Evolutionary conservation across 1,284 basidiomycete species (phyloP), one percentile per base, ranked within the genome.

Genomic region (Cutaneotrichosporon cyanovorans): DNA sequence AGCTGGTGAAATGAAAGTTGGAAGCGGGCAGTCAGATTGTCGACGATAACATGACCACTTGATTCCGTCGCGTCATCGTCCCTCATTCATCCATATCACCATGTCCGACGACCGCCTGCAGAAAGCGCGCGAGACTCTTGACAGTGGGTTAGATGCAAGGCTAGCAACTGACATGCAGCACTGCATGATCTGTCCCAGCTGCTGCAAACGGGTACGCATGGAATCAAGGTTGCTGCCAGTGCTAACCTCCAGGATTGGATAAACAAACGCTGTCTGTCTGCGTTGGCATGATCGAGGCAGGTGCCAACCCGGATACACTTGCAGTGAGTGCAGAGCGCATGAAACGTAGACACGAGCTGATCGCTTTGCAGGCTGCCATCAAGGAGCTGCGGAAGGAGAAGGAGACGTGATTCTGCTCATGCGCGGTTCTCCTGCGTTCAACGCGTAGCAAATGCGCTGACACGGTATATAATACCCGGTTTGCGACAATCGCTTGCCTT

Each of bases 261-360:
- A 71, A 69, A 48, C 65, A 68, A 42, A 62, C 65, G 8, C 51
- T 71, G 11, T 62, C 60, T 5, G 62, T 68, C 34, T 71, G 68
- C 49, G 61, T 69, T 11, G 62, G 65, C 7, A 69, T 71, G 68
- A 67, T 71, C 18, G 68, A 71, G 52, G 57, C 57, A 9, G 68
- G 68, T 28, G 62, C 68, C 19, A 69, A 68, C 50, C 68, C 68
- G 2, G 68, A 71, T 48, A 64, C 66, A 3, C 54, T 71, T 1
- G 68, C 68, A 18, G 68, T 69, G 41, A 49, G 64, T 50, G 7
- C 5, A 4, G 2, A n/a, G n/a, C 7, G 10, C 14, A 7, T 9
- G 25, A 28, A 7, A 12, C 12, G 16, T n/a, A 23, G 16, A 2
- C 10, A 23, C n/a, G 19, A 31, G 33, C 42, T 48, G 30, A 42